Base-by-base conservation (phyloP, 108 stramenopile species). In the Cyclotella atomus region DNA sequence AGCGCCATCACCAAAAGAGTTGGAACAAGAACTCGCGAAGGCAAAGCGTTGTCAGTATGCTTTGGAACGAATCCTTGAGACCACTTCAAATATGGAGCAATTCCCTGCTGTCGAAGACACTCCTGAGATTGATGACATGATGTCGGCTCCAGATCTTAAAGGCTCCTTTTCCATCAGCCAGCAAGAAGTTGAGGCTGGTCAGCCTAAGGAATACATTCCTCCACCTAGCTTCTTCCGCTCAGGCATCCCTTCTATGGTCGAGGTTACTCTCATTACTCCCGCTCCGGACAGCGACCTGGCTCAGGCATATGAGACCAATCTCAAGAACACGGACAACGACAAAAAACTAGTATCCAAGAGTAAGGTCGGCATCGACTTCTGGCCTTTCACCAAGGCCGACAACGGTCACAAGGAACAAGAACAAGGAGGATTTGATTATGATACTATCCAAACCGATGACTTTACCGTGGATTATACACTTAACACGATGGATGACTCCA, bases 141-240 rank as follows among this genome's bases (percentile, higher is more conserved):
- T 46, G 64, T 65, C 64, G 6, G 64, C 64, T 17, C 46, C 73
- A 16, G 59, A 64, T 7, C 57, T 65, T 4, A 49, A 57, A 9
- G 52, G 38, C 16, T 75, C 73, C 9, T 74, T 69, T 35, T 70
- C 73, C 2, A 70, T 81, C 32, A 81, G 73, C 49, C 80, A 81
- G 49, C 80, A 74, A 53, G 80, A 81, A 45, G 63, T 81, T 20
- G 73, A 70, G 24, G 56, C 62, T 28, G 80, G 80, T 2, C 33
- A 47, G 41, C 59, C 44, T n/a, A 81, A 81, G 45, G 80, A 81
- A 64, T 81, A 81, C 28, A 81, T 81, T 33, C 73, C 80, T n/a
- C 80, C 80, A 15, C 67, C 67, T 49, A 50, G 56, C 36, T 75
- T 81, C 33, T 68, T 68, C 29, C 62, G 44, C 19, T 27, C 43